Evolutionary conservation across 2,329 filamentous ascomycete species (phyloP), one percentile per base, ranked within the genome.

Genomic region (Botrytis cinerea): DNA sequence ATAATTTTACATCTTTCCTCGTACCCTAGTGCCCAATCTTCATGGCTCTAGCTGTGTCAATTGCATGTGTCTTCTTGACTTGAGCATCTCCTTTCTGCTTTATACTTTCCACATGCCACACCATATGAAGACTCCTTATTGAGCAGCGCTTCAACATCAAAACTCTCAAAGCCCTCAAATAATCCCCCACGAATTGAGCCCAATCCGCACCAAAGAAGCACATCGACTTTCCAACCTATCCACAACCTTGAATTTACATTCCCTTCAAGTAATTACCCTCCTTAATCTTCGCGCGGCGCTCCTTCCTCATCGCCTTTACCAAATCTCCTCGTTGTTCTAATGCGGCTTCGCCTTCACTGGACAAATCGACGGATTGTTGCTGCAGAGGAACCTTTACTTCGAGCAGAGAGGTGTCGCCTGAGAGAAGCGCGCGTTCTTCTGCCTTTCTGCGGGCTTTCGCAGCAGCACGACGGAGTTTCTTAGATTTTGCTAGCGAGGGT

Each of bases 261-360:
- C 90, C 89, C 87, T 92, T 93, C 83, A 96, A 88, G 87, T 94
- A 96, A 84, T 96, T 96, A 81, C 83, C 84, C 86, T 96, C 93
- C 89, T 95, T 95, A 80, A 96, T 96, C 83, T 87, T 88, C 74
- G 88, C 88, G 83, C 91, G 89, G 81, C 93, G 86, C 85, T 94
- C 92, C 81, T 88, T 88, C 80, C 93, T 88, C 92, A 94, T 90
- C 48, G 90, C 90, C 83, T 86, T 88, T 77, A 86, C 91, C 79
- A 95, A 84, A 78, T 90, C 89, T 75, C 87, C 85, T 80, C 92
- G 86, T 80, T 88, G 85, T 45, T 80, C 78, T 48, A 81, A 81
- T 2, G 86, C 87, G 75, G 84, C 79, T 63, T 85, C 78, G 1
- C 85, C 87, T 75, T 84, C 79, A 61, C 84, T 78, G 0, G 85